Evolutionary conservation across 176 grass and related monocot species (phyloP).

Genomic region (Cenchrus americanus): DNA sequence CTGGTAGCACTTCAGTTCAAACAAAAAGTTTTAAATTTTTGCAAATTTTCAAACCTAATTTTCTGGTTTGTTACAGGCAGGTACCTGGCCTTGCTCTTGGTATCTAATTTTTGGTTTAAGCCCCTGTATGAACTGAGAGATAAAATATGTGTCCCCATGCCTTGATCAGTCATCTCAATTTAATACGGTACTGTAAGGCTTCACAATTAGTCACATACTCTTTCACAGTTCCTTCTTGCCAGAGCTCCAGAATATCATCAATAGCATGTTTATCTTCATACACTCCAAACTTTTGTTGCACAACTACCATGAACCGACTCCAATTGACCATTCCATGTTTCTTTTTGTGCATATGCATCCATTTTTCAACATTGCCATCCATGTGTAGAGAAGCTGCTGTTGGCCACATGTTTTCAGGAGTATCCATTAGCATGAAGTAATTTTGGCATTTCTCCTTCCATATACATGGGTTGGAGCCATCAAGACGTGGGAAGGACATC

Average conservation of each 20-base stretch:
- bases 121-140: background rate
- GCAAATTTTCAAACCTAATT: too few species aligned
- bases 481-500: too few species aligned
- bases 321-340: background rate
- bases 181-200: fast-evolving
- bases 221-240: background rate
- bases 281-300: background rate
- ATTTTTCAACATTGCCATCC: background rate
- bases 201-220: background rate
- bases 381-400: background rate
- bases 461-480: too few species aligned
- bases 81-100: too few species aligned
- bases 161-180: background rate
- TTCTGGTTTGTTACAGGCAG: too few species aligned
- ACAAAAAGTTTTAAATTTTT: too few species aligned
- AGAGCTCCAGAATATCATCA: background rate
- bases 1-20: too few species aligned
- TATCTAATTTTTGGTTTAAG: background rate
- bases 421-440: background rate
- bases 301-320: background rate
- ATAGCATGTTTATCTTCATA: background rate
- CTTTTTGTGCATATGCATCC: background rate
- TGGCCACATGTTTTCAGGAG: background rate
- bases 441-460: background rate
- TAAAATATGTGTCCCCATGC: background rate